Base-by-base conservation (phyloP, 139 green algal genomes). In the Diplosphaera chodatii region DNA sequence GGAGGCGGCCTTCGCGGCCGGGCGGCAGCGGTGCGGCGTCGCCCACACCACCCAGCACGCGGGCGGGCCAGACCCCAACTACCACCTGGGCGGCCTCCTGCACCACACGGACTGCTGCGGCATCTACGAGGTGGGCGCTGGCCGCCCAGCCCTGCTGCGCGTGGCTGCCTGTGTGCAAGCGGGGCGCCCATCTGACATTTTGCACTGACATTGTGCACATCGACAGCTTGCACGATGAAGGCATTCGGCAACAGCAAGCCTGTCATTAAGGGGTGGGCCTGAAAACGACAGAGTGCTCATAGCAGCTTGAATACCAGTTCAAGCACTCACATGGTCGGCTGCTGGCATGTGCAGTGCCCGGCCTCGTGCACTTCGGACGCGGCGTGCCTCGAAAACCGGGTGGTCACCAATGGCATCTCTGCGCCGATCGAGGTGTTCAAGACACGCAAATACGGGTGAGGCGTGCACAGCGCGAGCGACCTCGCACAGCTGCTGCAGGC, bases 401-500 rank as follows among this genome's bases (percentile, higher is more conserved):
- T 81, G 67, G 72, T 87, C 27, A 69, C 69, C 21, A 10, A 64
- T 0, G 85, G 87, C 63, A 66, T 91, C 55, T 20, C 25, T 2
- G 70, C 84, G 69, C 85, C 85, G 0, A 80, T 92, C 55, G 85
- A 92, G 79, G 71, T 92, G 32, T 91, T 90, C 75, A 81, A 80
- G 55, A 90, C 82, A 1, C 25, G n/a, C n/a, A 31, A 80, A 28
- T 55, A 67, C 25, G 87, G 87, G n/a, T n/a, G n/a, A n/a, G n/a
- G n/a, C n/a, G n/a, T n/a, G n/a, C n/a, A n/a, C n/a, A n/a, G n/a
- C n/a, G n/a, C n/a, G n/a, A n/a, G n/a, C n/a, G n/a, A n/a, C n/a
- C n/a, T n/a, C n/a, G n/a, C n/a, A n/a, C n/a, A n/a, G n/a, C n/a
- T n/a, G n/a, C n/a, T n/a, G n/a, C n/a, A n/a, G n/a, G n/a, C n/a